phyloP scores from a whole-genome alignment of 2,329 filamentous ascomycete species.

The Arthrobotrys megalospora region DNA sequence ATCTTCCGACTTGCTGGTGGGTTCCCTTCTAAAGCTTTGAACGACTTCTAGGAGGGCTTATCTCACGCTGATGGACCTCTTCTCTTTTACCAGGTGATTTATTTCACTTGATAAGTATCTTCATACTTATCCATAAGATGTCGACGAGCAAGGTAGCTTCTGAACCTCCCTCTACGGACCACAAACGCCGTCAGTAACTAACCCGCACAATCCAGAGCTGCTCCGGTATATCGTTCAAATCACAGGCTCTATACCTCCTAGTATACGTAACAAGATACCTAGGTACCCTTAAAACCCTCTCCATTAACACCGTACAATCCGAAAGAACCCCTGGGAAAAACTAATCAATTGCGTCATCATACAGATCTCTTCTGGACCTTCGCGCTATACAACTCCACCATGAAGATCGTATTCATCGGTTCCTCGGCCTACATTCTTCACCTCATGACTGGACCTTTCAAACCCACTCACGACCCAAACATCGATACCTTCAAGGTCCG shows the following conservation, averaged over 20 bases:
- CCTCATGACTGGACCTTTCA: slow-evolving; percentile 97
- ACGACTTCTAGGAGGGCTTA: background rate
- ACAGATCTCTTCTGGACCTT: slow-evolving; percentile 88
- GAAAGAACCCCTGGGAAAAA: background rate
- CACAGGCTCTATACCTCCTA: slow-evolving; percentile 92
- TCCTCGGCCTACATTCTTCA: slow-evolving; percentile 95
- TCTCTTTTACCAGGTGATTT: slow-evolving; percentile 80
- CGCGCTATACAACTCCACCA: slow-evolving; percentile 91
- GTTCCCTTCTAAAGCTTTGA: slow-evolving; percentile 3
- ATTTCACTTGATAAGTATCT: slow-evolving; percentile 92
- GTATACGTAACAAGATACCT: slow-evolving; percentile 96
- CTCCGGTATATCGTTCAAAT: slow-evolving; percentile 98
- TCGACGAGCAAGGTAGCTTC: slow-evolving; percentile 68
- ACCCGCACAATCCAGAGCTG: slow-evolving; percentile 78
- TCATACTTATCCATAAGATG: slow-evolving; percentile 98
- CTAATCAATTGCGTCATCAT: slow-evolving; percentile 47
- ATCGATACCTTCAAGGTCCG: slow-evolving; percentile 97
- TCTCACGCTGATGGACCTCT: background rate
- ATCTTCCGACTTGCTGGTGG: slow-evolving; percentile 63
- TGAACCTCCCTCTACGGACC: slow-evolving; percentile 44
- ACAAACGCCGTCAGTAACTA: background rate
- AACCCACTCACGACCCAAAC: slow-evolving; percentile 96
- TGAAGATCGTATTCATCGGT: slow-evolving; percentile 95
- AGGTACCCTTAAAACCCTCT: slow-evolving; percentile 70
- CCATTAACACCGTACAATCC: background rate